Evolutionary conservation across 1,284 basidiomycete genomes (phyloP).

Genomic region (Tranzscheliella williamsii): DNA sequence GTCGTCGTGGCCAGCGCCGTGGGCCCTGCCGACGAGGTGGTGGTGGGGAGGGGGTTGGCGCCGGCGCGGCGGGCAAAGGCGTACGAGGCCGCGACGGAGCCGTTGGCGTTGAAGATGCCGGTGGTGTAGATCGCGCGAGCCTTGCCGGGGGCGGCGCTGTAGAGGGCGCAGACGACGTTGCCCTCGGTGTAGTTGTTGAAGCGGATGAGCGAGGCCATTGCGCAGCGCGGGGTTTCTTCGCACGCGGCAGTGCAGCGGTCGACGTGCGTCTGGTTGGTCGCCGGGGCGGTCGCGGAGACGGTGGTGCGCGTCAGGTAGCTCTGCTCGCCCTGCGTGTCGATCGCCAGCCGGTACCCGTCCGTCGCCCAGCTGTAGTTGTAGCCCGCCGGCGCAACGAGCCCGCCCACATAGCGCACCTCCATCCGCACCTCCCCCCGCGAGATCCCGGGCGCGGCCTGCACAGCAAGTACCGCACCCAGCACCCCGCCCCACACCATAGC

Average conservation of each 20-base stretch:
- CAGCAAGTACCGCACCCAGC: too few relatives aligned
- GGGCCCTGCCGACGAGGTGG: neutral
- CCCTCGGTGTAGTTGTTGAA: slow-evolving; percentile 19
- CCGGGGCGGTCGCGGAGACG: neutral
- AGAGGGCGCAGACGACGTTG: slow-evolving; percentile 15
- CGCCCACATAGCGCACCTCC: slow-evolving; percentile 5
- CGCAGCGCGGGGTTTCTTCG: slow-evolving; percentile 6
- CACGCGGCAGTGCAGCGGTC: slow-evolving; percentile 7
- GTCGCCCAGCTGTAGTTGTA: slow-evolving; percentile 21
- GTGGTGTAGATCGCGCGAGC: slow-evolving; percentile 8
- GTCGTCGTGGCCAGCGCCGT: neutral
- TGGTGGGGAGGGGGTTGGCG: neutral
- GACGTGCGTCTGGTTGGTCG: slow-evolving; percentile 11
- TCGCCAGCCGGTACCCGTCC: slow-evolving; percentile 9
- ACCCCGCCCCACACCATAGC: too few relatives aligned
- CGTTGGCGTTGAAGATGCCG: slow-evolving; percentile 10
- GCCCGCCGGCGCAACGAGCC: slow-evolving; percentile 11
- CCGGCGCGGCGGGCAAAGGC: neutral
- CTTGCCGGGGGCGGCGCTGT: neutral
- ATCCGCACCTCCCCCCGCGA: too few relatives aligned
- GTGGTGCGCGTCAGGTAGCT: slow-evolving; percentile 11
- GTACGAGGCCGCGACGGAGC: slow-evolving; percentile 11
- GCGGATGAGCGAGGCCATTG: slow-evolving; percentile 22
- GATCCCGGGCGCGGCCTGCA: too few relatives aligned
- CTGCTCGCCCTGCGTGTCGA: slow-evolving; percentile 3